Evolutionary conservation across 371 early-diverging fungal species (phyloP).

Genomic region (Mucor plumbeus): DNA sequence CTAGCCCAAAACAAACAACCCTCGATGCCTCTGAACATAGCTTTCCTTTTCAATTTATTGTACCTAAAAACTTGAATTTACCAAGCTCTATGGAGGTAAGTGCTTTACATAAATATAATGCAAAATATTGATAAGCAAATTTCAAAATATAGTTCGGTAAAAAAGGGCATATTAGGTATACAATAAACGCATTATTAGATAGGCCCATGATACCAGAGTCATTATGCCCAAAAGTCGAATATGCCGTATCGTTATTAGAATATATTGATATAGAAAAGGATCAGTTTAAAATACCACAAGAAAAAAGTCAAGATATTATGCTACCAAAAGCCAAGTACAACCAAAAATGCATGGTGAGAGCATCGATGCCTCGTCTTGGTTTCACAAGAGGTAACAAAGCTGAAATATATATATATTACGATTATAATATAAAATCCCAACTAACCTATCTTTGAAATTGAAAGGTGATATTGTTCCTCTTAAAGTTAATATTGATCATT

Average conservation of each 20-base stretch:
- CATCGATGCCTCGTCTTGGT: conserved; percentile 48
- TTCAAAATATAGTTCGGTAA: conserved; percentile 25
- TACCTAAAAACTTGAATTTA: conserved; percentile 43
- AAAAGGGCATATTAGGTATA: conserved; percentile 48
- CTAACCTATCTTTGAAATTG: not conserved
- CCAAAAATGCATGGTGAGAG: conserved; percentile 37
- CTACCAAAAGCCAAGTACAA: conserved; percentile 32
- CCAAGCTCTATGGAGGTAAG: conserved; percentile 57
- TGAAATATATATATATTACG: conserved; percentile 4
- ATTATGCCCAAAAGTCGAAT: conserved; percentile 46
- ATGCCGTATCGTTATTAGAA: conserved; percentile 47
- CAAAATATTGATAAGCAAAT: no score
- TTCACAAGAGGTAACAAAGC: conserved; percentile 49
- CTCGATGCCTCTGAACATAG: conserved; percentile 44
- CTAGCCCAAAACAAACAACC: conserved; percentile 21
- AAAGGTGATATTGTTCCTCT: conserved; percentile 52
- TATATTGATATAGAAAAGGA: conserved; percentile 41
- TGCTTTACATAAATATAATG: no score
- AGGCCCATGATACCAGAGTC: conserved; percentile 51
- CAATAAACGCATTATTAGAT: conserved; percentile 41
- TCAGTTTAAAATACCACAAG: conserved; percentile 35
- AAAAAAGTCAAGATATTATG: conserved; percentile 32
- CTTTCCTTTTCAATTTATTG: conserved; percentile 48
- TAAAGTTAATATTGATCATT: conserved; percentile 38
- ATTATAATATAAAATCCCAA: not conserved